Percentiles rank a stretch among this genome's conserved stretches.
Evolutionary conservation across 176 grass and related monocot species (phyloP).

Genomic region (Thalia dealbata): DNA sequence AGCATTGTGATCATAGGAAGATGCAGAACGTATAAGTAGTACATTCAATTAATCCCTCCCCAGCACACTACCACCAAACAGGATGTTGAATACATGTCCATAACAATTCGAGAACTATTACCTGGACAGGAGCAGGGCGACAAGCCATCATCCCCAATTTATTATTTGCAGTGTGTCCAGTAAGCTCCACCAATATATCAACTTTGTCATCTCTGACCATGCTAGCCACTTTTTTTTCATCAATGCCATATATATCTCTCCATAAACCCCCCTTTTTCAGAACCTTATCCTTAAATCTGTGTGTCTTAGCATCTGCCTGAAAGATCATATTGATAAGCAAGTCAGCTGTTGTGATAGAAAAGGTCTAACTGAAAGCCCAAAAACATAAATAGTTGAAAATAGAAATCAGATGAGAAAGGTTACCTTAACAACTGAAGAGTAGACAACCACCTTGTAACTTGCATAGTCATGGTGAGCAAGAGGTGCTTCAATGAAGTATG

Average conservation of each 20-base stretch:
- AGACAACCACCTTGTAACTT: slow-evolving; percentile 83
- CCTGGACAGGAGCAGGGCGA: slow-evolving; percentile 87
- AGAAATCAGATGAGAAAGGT: slow-evolving; percentile 14
- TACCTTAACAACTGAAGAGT: slow-evolving; percentile 98
- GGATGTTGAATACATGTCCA: neutral
- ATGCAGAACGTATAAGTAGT: neutral
- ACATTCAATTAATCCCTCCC: no score
- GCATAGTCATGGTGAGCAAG: slow-evolving; percentile 71
- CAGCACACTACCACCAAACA: neutral
- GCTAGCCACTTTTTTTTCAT: slow-evolving; percentile 81
- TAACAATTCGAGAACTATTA: slow-evolving; percentile 14
- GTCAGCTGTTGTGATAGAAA: neutral
- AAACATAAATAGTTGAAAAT: neutral
- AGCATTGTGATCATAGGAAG: slow-evolving; percentile 17
- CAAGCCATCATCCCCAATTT: slow-evolving; percentile 94
- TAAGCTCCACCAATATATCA: slow-evolving; percentile 98
- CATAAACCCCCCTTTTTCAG: slow-evolving; percentile 83
- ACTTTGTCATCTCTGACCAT: slow-evolving; percentile 94
- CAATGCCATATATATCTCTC: slow-evolving; percentile 95
- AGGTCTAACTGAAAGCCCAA: neutral
- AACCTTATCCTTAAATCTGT: slow-evolving; percentile 92
- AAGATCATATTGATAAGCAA: slow-evolving; percentile 25
- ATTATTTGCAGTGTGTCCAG: slow-evolving; percentile 96
- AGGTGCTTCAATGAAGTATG: slow-evolving; percentile 97
- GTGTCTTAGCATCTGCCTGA: slow-evolving; percentile 97